Percentiles rank a stretch among this genome's conserved stretches.
These are phyloP conservation scores for Corynespora cassiicola DNA, from an alignment of 2,329 filamentous ascomycete species.

Conservation along the genomic window DNA sequence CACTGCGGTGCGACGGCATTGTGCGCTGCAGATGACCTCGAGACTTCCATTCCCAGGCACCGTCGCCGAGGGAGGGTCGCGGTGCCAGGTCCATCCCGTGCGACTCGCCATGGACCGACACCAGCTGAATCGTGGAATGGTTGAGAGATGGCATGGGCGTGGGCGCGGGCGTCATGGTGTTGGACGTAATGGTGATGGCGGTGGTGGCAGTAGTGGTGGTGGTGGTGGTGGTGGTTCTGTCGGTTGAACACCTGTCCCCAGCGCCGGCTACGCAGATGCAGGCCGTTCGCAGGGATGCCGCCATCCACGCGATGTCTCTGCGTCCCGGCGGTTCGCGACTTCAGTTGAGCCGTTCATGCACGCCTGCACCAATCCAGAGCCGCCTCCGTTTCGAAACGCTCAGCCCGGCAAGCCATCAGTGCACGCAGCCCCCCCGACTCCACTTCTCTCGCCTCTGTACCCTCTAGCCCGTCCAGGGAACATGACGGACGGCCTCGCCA, in stretches of 20 bases:
- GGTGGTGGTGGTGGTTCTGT: no score
- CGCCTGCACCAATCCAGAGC: constrained; percentile 17
- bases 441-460: not conserved
- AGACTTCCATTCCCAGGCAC: constrained; percentile 9
- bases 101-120: no score
- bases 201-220: no score
- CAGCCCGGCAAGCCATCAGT: constrained; percentile 9
- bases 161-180: no score
- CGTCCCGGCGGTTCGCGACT: constrained; percentile 20
- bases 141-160: no score
- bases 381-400: constrained; percentile 23
- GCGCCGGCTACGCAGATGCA: constrained; percentile 1
- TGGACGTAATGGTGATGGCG: no score
- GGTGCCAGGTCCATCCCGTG: constrained; percentile 11
- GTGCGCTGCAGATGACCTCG: constrained; percentile 19
- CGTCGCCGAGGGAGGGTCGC: constrained; percentile 10
- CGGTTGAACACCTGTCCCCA: constrained; percentile 13
- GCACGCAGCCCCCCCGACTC: constrained; percentile 4
- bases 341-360: constrained; percentile 24
- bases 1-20: constrained; percentile 17
- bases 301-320: constrained; percentile 17
- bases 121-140: no score
- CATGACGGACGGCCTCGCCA: constrained; percentile 20
- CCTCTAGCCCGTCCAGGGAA: constrained; percentile 1
- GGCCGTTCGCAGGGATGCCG: constrained; percentile 15